Evolutionary conservation across 1,284 basidiomycete species (phyloP), one percentile per base, ranked within the genome.

Genomic region (Austroboletus rostrupii): DNA sequence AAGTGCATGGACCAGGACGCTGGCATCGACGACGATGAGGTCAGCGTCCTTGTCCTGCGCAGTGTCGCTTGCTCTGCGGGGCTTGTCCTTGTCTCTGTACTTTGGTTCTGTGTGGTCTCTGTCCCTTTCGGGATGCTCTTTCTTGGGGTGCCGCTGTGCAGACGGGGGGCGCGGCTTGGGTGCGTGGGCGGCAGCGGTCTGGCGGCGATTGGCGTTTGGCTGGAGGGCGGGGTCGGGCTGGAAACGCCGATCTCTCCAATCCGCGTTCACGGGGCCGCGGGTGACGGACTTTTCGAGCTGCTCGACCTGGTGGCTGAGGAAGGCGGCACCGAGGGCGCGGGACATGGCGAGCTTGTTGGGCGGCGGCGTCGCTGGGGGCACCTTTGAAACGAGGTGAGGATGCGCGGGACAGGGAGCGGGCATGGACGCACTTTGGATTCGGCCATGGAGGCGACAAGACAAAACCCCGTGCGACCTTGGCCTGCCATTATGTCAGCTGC

Each of bases 1-100:
- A 16, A 93, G 73, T 0, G 87, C 87, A 69, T 94, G 87, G 39
- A 97, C 78, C 48, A 96, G 77, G 8, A 93, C 89, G 58, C 89
- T 93, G 1, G 89, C 89, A 64, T 96, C 93, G 36, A 94, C 78
- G 28, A 94, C 81, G 23, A 92, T 73, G 20, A 90, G 70, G 68
- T 85, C 86, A 1, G 86, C 87, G 55, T 87, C 83, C 66, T 83
- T 79, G 57, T 71, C 61, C 53, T 54, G 41, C 19, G 51, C 54
- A 23, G 70, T 69, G 47, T 73, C 76, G 57, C 61, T 69, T 0
- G 68, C 62, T 56, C 62, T 72, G 62, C 63, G 70, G 38, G 57
- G 58, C 38, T 48, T 61, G 20, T 63, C 60, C 48, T 58, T 60
- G 40, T 58, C 39, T n/a, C n/a, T 26, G 41, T 52, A 14, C 36